phyloP scores from a whole-genome alignment of 192 early-diverging fungal species.

The Phycomyces blakesleeanus region DNA sequence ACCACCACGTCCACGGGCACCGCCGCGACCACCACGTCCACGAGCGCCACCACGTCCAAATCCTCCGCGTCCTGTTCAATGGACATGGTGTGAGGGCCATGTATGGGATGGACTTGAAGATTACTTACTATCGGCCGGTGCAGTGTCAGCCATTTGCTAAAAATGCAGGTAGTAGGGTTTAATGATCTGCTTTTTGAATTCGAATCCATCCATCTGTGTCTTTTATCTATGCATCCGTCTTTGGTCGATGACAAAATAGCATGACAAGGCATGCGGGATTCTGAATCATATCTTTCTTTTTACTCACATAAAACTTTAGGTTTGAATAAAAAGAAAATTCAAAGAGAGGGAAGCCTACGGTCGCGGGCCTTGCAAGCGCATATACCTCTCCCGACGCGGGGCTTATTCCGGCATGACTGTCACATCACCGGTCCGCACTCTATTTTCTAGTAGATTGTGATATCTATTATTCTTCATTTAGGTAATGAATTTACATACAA shows the following conservation, averaged over 20 bases:
- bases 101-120: background rate
- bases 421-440: no score
- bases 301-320: conserved; percentile 16
- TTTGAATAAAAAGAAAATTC: conserved; percentile 10
- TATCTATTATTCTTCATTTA: no score
- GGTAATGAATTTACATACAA: no score
- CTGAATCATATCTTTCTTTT: background rate
- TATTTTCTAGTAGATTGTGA: no score
- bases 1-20: conserved; percentile 30
- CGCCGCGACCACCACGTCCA: conserved; percentile 30
- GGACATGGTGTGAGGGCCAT: conserved; percentile 1
- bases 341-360: conserved; percentile 7
- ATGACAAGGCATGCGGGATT: background rate
- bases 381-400: no score
- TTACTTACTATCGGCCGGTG: conserved; percentile 64
- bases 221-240: conserved; percentile 5
- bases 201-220: background rate
- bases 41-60: conserved; percentile 38
- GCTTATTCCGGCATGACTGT: no score
- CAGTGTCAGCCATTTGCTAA: conserved; percentile 77
- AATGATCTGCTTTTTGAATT: background rate
- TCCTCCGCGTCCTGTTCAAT: conserved; percentile 27
- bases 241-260: background rate
- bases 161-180: background rate
- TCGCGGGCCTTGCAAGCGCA: no score